Conservation (phyloP, 345 rosid genomes). For the Odontarrhena argentea region DNA sequence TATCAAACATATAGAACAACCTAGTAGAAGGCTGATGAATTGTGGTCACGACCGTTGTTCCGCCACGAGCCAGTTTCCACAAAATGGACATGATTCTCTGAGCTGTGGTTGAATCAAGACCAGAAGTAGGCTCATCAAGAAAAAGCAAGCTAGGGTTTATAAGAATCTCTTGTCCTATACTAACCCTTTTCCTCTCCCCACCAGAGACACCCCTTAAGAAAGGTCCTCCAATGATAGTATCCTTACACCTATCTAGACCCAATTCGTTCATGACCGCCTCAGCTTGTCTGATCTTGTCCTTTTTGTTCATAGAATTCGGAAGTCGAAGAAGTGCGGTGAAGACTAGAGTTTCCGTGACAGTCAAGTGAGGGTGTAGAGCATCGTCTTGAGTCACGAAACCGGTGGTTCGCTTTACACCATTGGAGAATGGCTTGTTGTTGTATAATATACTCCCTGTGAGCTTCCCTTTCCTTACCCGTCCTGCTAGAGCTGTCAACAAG, state of each 20-base stretch:
- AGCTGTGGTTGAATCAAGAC: constrained; percentile 91
- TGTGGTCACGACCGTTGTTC: constrained; percentile 76
- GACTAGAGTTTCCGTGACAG: constrained; percentile 69
- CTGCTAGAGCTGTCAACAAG: constrained; percentile 55
- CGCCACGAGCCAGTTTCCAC: constrained; percentile 67
- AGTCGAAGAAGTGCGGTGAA: constrained; percentile 80
- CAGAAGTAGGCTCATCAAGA: constrained; percentile 95
- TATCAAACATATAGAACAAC: constrained; percentile 82
- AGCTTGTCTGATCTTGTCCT: constrained; percentile 74
- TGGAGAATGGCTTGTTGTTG: constrained; percentile 52
- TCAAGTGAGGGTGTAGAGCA: constrained; percentile 56
- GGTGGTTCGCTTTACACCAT: constrained; percentile 44
- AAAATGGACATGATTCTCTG: constrained; percentile 69
- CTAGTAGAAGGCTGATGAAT: constrained; percentile 94
- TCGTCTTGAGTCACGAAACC: constrained; percentile 73
- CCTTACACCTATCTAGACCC: constrained; percentile 68
- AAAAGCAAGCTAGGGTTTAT: constrained; percentile 86
- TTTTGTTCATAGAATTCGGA: constrained; percentile 54
- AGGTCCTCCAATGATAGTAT: constrained; percentile 75
- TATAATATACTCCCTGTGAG: constrained; percentile 49
- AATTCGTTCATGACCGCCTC: constrained; percentile 63
- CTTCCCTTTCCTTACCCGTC: constrained; percentile 43
- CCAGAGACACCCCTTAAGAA: constrained; percentile 81
- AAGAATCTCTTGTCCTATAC: constrained; percentile 89
- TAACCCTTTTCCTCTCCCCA: constrained; percentile 90